A percentile compares a stretch with the other conserved stretches of the same genome.
phyloP scores from a whole-genome alignment of 2,329 filamentous ascomycete genomes.

The Colletotrichum incanum region DNA sequence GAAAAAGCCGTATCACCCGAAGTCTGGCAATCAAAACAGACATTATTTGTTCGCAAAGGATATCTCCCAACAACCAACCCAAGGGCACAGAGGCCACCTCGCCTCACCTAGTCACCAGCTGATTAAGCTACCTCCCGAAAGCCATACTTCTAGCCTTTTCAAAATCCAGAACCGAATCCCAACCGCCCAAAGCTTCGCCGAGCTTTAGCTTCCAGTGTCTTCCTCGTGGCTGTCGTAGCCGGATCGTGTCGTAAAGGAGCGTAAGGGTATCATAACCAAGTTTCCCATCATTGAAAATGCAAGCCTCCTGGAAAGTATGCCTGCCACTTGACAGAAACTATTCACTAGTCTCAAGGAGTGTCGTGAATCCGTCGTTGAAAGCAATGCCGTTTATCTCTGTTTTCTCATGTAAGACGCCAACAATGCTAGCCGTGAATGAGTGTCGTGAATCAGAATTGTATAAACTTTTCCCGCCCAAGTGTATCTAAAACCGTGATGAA shows the following conservation, averaged over 20 bases:
- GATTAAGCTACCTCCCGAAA: constrained; percentile 8
- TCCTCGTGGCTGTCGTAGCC: neutral
- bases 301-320: neutral
- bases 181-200: neutral
- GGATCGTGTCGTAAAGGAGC: constrained; percentile 27
- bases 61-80: constrained; percentile 13
- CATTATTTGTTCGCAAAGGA: constrained; percentile 10
- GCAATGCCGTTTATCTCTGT: neutral
- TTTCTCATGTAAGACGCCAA: constrained; percentile 3
- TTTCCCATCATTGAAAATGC: constrained; percentile 10
- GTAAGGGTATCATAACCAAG: constrained; percentile 31
- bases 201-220: neutral
- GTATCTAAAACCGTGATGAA: constrained; percentile 11
- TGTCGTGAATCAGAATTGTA: constrained; percentile 23
- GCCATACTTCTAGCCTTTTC: neutral
- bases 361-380: constrained; percentile 34
- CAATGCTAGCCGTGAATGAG: constrained; percentile 8
- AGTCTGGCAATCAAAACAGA: neutral
- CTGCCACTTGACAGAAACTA: constrained; percentile 24
- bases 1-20: neutral
- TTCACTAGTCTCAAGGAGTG: constrained; percentile 34
- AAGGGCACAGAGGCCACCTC: constrained; percentile 9
- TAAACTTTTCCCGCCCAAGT: constrained; percentile 20
- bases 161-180: neutral
- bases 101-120: neutral